phyloP scores from a whole-genome alignment of 2,329 filamentous ascomycete genomes.

The Ophiostoma pallidulum region DNA sequence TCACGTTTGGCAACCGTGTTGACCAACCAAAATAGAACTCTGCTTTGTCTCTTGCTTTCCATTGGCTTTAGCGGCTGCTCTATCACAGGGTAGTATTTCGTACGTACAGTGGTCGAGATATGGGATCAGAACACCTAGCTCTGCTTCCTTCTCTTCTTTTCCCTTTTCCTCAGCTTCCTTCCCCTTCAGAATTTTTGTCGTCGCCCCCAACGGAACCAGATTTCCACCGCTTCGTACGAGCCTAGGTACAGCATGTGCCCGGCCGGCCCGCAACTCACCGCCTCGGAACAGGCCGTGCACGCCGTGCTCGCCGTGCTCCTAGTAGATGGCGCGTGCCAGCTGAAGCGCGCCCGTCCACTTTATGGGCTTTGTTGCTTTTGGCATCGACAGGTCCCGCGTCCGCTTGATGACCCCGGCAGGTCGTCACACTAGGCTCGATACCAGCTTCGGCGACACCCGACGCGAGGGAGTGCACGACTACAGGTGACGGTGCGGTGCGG shows the following conservation, averaged over 20 bases:
- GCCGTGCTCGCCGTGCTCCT: constrained; percentile 60
- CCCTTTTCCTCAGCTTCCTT: no score
- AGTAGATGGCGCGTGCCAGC: constrained; percentile 56
- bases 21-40: no score
- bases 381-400: no score
- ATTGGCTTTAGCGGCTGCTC: no score
- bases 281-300: constrained; percentile 69
- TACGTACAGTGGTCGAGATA: no score
- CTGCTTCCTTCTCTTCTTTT: no score
- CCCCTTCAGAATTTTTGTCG: no score
- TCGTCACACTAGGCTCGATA: constrained; percentile 77
- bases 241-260: constrained; percentile 81
- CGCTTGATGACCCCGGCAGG: constrained; percentile 89
- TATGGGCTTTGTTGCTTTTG: no score
- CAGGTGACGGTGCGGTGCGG: constrained; percentile 51
- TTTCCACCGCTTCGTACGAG: constrained; percentile 71
- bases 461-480: constrained; percentile 58
- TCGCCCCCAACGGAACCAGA: constrained; percentile 44
- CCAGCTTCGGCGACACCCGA: constrained; percentile 71
- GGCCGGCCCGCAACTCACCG: constrained; percentile 60
- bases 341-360: constrained; percentile 38
- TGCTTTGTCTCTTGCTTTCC: no score
- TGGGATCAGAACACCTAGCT: no score
- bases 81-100: no score
- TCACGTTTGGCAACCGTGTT: no score